phyloP scores from a whole-genome alignment of 257 asterid species.

The Lycium ferocissimum region DNA sequence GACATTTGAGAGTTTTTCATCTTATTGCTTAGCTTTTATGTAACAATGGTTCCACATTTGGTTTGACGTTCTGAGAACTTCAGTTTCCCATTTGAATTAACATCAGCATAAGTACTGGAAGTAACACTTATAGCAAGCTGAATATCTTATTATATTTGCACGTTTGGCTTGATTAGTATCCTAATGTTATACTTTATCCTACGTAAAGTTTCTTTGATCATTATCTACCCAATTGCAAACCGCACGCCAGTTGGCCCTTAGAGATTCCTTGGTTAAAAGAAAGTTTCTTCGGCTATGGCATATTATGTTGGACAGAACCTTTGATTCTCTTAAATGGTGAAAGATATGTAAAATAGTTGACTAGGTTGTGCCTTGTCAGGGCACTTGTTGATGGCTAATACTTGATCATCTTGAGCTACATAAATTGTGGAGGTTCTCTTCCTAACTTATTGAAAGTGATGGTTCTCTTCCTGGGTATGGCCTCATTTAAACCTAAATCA shows the following conservation, averaged over 20 bases:
- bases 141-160: background rate
- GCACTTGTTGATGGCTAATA: background rate
- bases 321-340: background rate
- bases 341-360: background rate
- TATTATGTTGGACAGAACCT: background rate
- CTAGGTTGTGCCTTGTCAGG: background rate
- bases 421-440: background rate
- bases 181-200: background rate
- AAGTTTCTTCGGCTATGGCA: background rate
- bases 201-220: background rate
- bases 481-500: constrained; percentile 1
- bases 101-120: background rate
- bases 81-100: background rate
- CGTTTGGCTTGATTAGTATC: background rate
- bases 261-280: background rate
- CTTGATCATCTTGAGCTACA: constrained; percentile 7
- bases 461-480: background rate
- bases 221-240: background rate
- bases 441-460: background rate
- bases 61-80: background rate
- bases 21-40: background rate
- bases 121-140: background rate
- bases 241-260: background rate
- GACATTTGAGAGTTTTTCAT: background rate
- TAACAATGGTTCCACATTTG: background rate